Percentiles rank a stretch among this genome's conserved stretches.
Conservation (phyloP, 2,329 filamentous ascomycete genomes). For the Elsinoe necatrix region DNA sequence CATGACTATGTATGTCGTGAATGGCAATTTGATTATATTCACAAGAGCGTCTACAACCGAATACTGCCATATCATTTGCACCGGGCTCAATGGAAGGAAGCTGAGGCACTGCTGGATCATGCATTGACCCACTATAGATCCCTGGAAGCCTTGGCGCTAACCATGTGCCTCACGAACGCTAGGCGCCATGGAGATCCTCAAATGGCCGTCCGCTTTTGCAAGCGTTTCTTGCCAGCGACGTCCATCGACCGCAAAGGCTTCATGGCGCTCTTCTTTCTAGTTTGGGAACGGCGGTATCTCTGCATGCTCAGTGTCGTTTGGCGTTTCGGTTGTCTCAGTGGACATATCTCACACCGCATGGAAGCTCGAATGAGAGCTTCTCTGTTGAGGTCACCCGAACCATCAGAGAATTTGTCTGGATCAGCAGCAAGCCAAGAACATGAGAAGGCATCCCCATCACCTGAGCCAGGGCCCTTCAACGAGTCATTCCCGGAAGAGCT, state of each 20-base stretch:
- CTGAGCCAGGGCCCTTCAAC: neutral
- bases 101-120: conserved; percentile 13
- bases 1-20: conserved; percentile 19
- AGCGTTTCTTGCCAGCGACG: neutral
- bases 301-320: conserved; percentile 29
- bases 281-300: conserved; percentile 21
- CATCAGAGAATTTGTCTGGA: neutral
- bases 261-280: conserved; percentile 22
- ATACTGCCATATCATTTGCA: conserved; percentile 19
- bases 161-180: neutral
- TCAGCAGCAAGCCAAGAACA: neutral
- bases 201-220: neutral
- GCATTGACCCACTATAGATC: conserved; percentile 2
- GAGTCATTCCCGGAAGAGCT: neutral
- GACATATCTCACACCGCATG: conserved; percentile 19
- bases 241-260: conserved; percentile 16
- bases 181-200: neutral
- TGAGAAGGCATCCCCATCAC: neutral
- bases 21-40: conserved; percentile 20
- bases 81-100: conserved; percentile 20
- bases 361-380: neutral
- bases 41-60: conserved; percentile 18
- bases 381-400: neutral
- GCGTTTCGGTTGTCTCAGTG: conserved; percentile 27
- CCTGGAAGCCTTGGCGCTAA: neutral